Conservation (phyloP, 108 stramenopile species). For the Tribonema minus region DNA sequence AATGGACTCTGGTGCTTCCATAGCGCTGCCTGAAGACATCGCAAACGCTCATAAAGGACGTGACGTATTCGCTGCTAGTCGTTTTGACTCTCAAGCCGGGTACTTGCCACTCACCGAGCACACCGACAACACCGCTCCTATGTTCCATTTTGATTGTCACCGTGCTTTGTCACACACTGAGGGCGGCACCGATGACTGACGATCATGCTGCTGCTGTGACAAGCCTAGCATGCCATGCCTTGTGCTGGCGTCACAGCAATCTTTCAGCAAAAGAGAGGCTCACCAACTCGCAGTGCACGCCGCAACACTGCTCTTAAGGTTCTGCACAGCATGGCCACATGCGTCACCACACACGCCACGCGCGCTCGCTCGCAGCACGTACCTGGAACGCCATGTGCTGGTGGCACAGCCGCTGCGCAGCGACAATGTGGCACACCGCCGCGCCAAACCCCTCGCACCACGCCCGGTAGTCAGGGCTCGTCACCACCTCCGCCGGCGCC, state of each 20-base stretch:
- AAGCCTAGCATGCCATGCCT: neutral
- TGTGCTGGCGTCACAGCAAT: neutral
- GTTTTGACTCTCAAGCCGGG: too few relatives aligned
- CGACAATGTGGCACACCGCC: slow-evolving; percentile 4
- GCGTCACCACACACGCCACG: too few relatives aligned
- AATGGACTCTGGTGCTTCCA: too few relatives aligned
- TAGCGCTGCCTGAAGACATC: too few relatives aligned
- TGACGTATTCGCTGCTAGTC: too few relatives aligned
- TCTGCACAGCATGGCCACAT: neutral
- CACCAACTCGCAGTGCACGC: neutral
- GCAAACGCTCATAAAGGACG: too few relatives aligned
- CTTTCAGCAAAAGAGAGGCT: neutral
- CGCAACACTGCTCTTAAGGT: neutral
- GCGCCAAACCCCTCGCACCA: slow-evolving; percentile 3
- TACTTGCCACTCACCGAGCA: too few relatives aligned
- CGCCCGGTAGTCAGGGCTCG: slow-evolving; percentile 4
- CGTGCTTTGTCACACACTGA: too few relatives aligned
- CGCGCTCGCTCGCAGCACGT: too few relatives aligned
- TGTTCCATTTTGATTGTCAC: too few relatives aligned
- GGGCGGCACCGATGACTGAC: neutral
- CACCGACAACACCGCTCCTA: too few relatives aligned
- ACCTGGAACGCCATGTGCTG: slow-evolving; percentile 19
- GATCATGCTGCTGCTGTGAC: neutral
- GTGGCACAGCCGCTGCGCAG: slow-evolving; percentile 4
- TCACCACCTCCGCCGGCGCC: slow-evolving; percentile 9